Evolutionary conservation across 768 basidiomycete genomes (phyloP), one percentile per base, ranked within the genome.

Genomic region (Boletus subcaerulescens): DNA sequence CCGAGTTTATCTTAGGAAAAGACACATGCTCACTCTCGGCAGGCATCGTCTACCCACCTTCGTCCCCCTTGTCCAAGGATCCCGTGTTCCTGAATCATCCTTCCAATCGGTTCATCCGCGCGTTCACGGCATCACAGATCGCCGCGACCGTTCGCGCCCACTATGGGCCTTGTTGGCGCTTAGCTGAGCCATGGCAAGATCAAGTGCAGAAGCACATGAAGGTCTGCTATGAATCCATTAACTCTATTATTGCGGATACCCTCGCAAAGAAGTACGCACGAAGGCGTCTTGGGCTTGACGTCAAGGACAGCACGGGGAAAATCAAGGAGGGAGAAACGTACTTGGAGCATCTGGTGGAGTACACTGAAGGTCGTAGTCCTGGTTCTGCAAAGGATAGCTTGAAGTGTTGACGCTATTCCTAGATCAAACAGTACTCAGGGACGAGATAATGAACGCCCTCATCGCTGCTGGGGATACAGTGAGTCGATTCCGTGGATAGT

Each of bases 1-100:
- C 81, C 0, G 79, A 80, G 24, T 84, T 85, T 60, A 72, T 84
- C 11, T 81, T 83, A 54, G 80, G 82, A 31, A 63, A 64, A 15
- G 63, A 72, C 18, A 76, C 75, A 11, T 31, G 71, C 36, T 71
- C 70, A 0, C 66, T 77, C 32, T 65, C 70, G 0, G 74, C 74
- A 13, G 73, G 75, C 15, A 72, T 80, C 36, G 56, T 59, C 32
- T 76, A 63, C 56, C 75, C 70, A 39, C 61, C 52, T 0, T 57
- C 57, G 24, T 65, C 52, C 47, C 64, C 57, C 40, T 57, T 60
- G 44, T 68, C 50, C 42, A 61, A 60, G 59, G 62, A 61, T 29
- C 47, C 56, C n/a, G 33, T 55, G 43, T 61, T 70, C 57, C 46
- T 64, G 42, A 58, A 63, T 29, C 66, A 72, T 57, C 65, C 73